phyloP scores from a whole-genome alignment of 2,329 filamentous ascomycete species.

The Colletotrichum eremochloae region DNA sequence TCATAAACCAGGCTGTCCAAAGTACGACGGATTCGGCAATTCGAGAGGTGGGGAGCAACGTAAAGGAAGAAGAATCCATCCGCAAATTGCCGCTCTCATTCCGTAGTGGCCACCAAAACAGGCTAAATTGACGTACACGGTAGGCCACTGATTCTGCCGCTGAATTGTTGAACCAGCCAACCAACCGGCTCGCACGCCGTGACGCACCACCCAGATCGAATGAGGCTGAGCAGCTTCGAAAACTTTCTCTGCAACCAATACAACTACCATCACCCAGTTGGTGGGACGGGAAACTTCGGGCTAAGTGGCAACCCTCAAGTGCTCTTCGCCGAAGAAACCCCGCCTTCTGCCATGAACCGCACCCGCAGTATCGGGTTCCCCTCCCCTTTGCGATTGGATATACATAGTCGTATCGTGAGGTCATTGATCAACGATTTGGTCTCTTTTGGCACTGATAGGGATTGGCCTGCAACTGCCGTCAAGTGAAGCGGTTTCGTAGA shows the following conservation, averaged over 20 bases:
- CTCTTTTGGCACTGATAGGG: not conserved
- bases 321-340: constrained; percentile 15
- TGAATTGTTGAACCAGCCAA: not conserved
- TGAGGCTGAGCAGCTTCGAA: constrained; percentile 38
- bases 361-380: not conserved
- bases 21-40: not conserved
- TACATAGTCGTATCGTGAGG: not conserved
- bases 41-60: not conserved
- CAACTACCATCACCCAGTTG: not conserved
- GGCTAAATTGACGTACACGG: not conserved
- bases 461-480: not conserved
- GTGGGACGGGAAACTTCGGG: constrained; percentile 19
- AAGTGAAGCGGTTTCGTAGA: not conserved
- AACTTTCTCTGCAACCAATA: constrained; percentile 35
- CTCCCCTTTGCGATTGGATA: not conserved
- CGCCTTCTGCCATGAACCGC: not conserved
- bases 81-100: not conserved
- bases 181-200: constrained; percentile 15
- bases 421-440: not conserved
- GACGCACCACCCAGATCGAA: constrained; percentile 16
- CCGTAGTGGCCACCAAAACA: not conserved
- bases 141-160: not conserved
- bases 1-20: not conserved
- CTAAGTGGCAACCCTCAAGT: constrained; percentile 24
- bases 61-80: not conserved